These are phyloP conservation scores for Lactarius akahatsu DNA, from an alignment of 768 basidiomycete species.

Conservation along the genomic window DNA sequence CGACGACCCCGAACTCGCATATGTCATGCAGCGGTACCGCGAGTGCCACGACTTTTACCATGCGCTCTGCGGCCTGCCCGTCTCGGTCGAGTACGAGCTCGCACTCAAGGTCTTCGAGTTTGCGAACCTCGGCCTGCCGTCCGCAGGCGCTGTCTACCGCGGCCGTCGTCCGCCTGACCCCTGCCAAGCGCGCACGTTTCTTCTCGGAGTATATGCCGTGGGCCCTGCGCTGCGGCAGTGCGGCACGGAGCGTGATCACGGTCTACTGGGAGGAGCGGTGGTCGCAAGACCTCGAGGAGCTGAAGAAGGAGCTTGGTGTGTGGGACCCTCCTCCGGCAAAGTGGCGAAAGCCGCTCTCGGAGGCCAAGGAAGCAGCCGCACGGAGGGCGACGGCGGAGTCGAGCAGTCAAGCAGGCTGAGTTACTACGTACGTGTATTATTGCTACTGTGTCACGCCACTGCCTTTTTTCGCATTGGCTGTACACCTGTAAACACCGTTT, in stretches of 20 bases:
- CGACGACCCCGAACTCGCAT: conserved; percentile 92
- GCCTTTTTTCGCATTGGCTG: conserved; percentile 14
- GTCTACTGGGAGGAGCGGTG: conserved; percentile 97
- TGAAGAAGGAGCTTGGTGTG: conserved; percentile 83
- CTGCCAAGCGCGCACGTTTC: conserved; percentile 43
- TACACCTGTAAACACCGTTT: conserved; percentile 4
- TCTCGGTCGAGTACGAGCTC: conserved; percentile 87
- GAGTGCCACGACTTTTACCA: conserved; percentile 99
- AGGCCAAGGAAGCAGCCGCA: conserved; percentile 54
- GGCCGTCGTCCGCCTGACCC: conserved; percentile 70
- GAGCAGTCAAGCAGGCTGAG: conserved; percentile 15
- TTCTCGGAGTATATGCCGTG: conserved; percentile 87
- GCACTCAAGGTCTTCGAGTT: conserved; percentile 95
- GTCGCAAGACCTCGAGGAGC: conserved; percentile 76
- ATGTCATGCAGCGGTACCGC: conserved; percentile 96
- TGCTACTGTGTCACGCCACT: conserved; percentile 12
- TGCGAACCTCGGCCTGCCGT: conserved; percentile 86
- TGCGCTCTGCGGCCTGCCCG: conserved; percentile 83
- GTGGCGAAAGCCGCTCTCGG: conserved; percentile 65
- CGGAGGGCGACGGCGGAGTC: conserved; percentile 12
- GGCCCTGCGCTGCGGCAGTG: conserved; percentile 83
- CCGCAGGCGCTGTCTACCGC: conserved; percentile 80
- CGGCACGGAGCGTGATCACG: conserved; percentile 72
- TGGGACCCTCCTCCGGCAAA: conserved; percentile 76
- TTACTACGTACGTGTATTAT: conserved; percentile 21